Evolutionary conservation across 805 yeast species (phyloP).

Genomic region (Metschnikowia borealis): DNA sequence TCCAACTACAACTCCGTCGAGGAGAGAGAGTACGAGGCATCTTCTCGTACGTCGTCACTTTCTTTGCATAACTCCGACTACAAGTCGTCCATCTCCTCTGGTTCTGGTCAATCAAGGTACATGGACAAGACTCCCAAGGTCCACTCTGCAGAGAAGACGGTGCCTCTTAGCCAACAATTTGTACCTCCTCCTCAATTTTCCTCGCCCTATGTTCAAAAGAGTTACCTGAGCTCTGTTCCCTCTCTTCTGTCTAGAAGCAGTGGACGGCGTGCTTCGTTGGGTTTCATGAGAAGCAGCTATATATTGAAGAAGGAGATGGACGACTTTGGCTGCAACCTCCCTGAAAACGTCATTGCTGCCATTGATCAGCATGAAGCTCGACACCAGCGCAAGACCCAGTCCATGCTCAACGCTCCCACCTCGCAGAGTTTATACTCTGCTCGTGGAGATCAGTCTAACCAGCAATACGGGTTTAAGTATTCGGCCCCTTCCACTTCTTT

Average conservation of each 20-base stretch:
- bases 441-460: background rate
- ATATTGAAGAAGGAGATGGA: constrained; percentile 41
- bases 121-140: constrained; percentile 9
- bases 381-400: background rate
- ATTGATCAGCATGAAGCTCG: constrained; percentile 3
- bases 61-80: constrained; percentile 39
- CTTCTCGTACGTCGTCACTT: constrained; percentile 31
- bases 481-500: background rate
- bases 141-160: constrained; percentile 9
- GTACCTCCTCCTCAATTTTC: constrained; percentile 1
- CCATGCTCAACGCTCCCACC: constrained; percentile 1
- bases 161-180: constrained; percentile 10
- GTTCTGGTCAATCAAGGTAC: constrained; percentile 18
- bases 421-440: constrained; percentile 2
- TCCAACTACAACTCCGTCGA: constrained; percentile 28
- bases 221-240: constrained; percentile 15
- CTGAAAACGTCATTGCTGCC: constrained; percentile 26
- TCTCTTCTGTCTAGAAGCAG: constrained; percentile 9
- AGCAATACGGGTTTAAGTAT: background rate
- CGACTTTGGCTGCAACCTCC: constrained; percentile 26
- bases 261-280: constrained; percentile 33
- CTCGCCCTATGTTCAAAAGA: constrained; percentile 10
- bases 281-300: constrained; percentile 42
- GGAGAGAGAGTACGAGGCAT: constrained; percentile 20
- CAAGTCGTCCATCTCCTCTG: constrained; percentile 35